Base-by-base conservation (phyloP, 75 land plant genomes). In the Azolla pinnata region DNA sequence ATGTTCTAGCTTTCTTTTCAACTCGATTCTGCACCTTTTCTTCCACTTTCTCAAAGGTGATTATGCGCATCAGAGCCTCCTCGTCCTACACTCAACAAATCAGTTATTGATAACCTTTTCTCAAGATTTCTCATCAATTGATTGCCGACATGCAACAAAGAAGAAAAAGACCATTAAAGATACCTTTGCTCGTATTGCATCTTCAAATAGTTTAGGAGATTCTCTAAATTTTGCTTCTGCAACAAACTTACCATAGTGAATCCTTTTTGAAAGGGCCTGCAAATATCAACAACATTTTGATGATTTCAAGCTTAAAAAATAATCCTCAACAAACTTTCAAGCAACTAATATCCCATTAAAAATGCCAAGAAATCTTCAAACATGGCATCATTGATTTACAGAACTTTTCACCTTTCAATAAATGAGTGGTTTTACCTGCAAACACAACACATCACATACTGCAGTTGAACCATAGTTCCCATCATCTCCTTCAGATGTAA, bases 231-330 rank as follows among this genome's bases (percentile, higher is more conserved):
- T 91, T 0, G 82, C 95, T 67, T 91, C 97, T 28, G 97, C 97
- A 44, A 91, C 97, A 47, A 69, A 84, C 66, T 75, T 84, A 35
- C 97, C 97, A 63, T 82, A 88, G 56, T 91, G 97, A 33, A 91
- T 91, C 56, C 97, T 84, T 62, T 81, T 84, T 25, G 97, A 88
- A 17, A 91, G 61, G 5, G 89, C 95, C 97, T 91, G 83, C 46
- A 74, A 17, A 30, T 45, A 31, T 2, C 45, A 23, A 8, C n/a
- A n/a, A n/a, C n/a, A n/a, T n/a, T n/a, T n/a, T n/a, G n/a, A n/a
- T n/a, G n/a, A n/a, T n/a, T n/a, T n/a, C n/a, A n/a, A n/a, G n/a
- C n/a, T n/a, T n/a, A n/a, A n/a, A n/a, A n/a, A n/a, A n/a, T n/a
- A n/a, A n/a, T n/a, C n/a, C n/a, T n/a, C n/a, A n/a, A n/a, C n/a